A percentile compares a stretch with the other conserved stretches of the same genome.
These are phyloP conservation scores for Trypanosoma avium DNA, from an alignment of 208 protist genomes.

Conservation along the genomic window DNA sequence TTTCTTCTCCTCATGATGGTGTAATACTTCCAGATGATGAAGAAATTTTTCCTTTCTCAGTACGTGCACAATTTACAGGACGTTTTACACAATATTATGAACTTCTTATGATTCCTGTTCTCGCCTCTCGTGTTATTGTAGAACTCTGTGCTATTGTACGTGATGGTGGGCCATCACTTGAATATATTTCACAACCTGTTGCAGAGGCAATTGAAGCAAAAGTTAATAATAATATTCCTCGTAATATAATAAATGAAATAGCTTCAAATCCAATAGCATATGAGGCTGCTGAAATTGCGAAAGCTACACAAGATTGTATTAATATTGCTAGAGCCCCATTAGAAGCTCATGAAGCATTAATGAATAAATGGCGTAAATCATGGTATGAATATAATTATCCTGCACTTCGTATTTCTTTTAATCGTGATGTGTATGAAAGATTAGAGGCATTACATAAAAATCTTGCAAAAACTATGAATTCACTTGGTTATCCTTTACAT, in stretches of 20 bases:
- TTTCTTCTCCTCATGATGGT: slow-evolving; percentile 70
- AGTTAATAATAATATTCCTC: slow-evolving; percentile 37
- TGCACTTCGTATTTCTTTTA: slow-evolving; percentile 50
- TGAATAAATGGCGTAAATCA: slow-evolving; percentile 19
- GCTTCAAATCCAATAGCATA: slow-evolving; percentile 31
- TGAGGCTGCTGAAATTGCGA: slow-evolving; percentile 40
- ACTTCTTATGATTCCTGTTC: slow-evolving; percentile 75
- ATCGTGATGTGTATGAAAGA: slow-evolving; percentile 59
- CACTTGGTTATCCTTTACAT: slow-evolving; percentile 23
- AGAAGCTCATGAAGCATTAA: slow-evolving; percentile 4
- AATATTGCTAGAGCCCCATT: background rate
- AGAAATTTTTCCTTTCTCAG: slow-evolving; percentile 61
- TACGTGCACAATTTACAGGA: slow-evolving; percentile 51
- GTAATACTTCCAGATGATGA: slow-evolving; percentile 68
- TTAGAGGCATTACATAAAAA: slow-evolving; percentile 47
- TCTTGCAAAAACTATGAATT: slow-evolving; percentile 32
- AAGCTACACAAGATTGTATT: slow-evolving; percentile 20
- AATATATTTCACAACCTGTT: slow-evolving; percentile 23
- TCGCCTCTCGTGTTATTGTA: slow-evolving; percentile 56
- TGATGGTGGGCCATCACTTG: slow-evolving; percentile 13
- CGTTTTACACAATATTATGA: slow-evolving; percentile 64
- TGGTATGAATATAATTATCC: slow-evolving; percentile 24
- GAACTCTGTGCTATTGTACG: slow-evolving; percentile 56
- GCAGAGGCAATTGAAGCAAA: slow-evolving; percentile 40
- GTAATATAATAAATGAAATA: slow-evolving; percentile 42